Evolutionary conservation across 495 filamentous ascomycete species (phyloP), one percentile per base, ranked within the genome.

Genomic region (Umbilicaria muhlenbergii): DNA sequence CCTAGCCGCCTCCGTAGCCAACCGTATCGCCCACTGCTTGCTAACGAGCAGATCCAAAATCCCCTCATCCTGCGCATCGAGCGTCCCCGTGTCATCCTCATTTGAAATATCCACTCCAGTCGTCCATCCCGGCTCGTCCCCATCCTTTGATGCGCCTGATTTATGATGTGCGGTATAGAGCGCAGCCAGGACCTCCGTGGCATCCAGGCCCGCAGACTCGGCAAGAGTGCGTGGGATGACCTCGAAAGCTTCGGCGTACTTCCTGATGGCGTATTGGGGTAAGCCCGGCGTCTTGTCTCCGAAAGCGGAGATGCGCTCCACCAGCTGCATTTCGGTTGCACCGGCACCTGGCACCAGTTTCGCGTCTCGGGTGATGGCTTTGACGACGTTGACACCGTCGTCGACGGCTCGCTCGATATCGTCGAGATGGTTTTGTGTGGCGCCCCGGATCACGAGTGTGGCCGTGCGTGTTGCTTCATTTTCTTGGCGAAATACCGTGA

Each of bases 401-500:
- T 99, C 92, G 31, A 99, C 86, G 39, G 92, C 92, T 44, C 92
- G 77, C 71, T 99, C 92, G 34, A 99, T 74, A 48, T 99, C 92
- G 52, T 99, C 92, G 35, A 99, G 77, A 59, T 95, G 84, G 62
- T 99, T 96, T 62, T 94, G 86, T 11, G 92, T 99, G 11, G 92
- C 92, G 36, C 92, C 92, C 41, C 92, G 78, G 47, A 99, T 78
- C 36, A 99, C 88, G 32, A 99, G 76, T 4, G 92, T 99, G 12
- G 92, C 83, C 37, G 92, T 99, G 51, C 85, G 77, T 5, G 92
- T 95, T 15, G 75, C 70, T 48, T 95, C 84, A 56, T 86, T 80
- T 64, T 96, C 91, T 70, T 99, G 92, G 50, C 92, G 71, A 76
- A 99, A 99, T 16, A 96, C 89, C 8, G 92, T 99, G 34, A 99